Evolutionary conservation across 2,329 filamentous ascomycete species (phyloP).

Genomic region (Huntiella decipiens): DNA sequence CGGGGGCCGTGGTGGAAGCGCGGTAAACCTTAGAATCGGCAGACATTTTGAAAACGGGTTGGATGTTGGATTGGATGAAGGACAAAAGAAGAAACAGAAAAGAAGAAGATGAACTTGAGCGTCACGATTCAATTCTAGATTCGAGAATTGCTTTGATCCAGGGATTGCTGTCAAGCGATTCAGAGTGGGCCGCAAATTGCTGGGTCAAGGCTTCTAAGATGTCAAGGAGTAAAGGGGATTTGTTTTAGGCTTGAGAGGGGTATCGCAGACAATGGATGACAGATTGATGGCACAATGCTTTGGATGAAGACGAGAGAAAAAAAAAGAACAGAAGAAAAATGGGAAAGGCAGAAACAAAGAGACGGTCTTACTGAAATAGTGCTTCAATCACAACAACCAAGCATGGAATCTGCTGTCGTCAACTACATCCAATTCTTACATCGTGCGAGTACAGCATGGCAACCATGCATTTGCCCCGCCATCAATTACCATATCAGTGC

Average conservation of each 20-base stretch:
- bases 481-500: not conserved
- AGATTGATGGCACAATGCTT: not conserved
- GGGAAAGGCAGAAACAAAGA: not conserved
- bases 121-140: no score
- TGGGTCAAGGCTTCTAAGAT: no score
- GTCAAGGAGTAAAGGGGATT: not conserved
- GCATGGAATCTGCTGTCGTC: not conserved
- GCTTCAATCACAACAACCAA: constrained; percentile 1
- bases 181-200: no score
- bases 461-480: not conserved
- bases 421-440: not conserved
- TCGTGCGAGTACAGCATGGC: not conserved
- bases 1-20: constrained; percentile 86
- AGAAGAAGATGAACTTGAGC: not conserved
- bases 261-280: not conserved
- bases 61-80: not conserved
- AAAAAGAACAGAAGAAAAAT: not conserved
- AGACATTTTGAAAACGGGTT: constrained; percentile 18
- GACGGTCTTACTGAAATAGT: not conserved
- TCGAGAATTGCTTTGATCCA: no score
- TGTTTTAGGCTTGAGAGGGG: not conserved
- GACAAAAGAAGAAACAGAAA: not conserved
- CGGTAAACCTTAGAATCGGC: constrained; percentile 50
- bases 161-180: no score
- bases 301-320: not conserved